Base-by-base conservation (phyloP, 2,329 filamentous ascomycete species). In the Colletotrichum salicis region DNA sequence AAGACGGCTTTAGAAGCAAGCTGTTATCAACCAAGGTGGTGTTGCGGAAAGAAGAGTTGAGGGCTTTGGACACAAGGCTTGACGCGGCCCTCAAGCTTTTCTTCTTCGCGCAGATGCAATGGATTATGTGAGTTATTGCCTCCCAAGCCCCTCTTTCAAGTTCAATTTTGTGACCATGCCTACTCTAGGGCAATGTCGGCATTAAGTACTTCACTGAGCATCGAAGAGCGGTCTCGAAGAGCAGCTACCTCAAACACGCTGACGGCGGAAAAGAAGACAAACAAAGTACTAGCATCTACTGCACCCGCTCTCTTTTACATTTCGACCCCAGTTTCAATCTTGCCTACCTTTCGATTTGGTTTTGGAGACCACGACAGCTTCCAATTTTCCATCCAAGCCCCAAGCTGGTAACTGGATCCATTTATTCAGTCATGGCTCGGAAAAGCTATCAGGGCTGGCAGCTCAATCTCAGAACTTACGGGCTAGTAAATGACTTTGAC, bases 371-470 rank as follows among this genome's bases (percentile, higher is more conserved):
- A 61, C 2, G 31, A 37, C 19, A 27, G 1, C 29, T 56, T n/a
- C n/a, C 58, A 56, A 15, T 24, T 68, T 19, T 68, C 58, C 13
- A 13, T 68, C 1, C 45, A 45, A 19, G 58, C 51, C 1, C 65
- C 65, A 0, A 37, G 6, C 33, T 68, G 65, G 65, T 68, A 4
- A n/a, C 58, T 12, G 24, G 59, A 1, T 41, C 58, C 2, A 35
- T 68, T 3, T 68, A 68, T 12, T 41, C 65, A 1, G 11, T 57
- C 7, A 22, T 68, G 13, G 58, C 24, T 4, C 45, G 51, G 5
- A 33, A 35, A 56, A 63, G 63, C 19, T 33, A 45, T 24, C 35
- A 48, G 13, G 63, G 63, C 1, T 65, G 63, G 63, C 63, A 59
- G 11, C 8, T 65, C 10, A 65, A 65, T 3, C 11, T 65, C 0